Base-by-base conservation (phyloP, 352 stramenopile genomes). In the Phytophthora niederhauseri region DNA sequence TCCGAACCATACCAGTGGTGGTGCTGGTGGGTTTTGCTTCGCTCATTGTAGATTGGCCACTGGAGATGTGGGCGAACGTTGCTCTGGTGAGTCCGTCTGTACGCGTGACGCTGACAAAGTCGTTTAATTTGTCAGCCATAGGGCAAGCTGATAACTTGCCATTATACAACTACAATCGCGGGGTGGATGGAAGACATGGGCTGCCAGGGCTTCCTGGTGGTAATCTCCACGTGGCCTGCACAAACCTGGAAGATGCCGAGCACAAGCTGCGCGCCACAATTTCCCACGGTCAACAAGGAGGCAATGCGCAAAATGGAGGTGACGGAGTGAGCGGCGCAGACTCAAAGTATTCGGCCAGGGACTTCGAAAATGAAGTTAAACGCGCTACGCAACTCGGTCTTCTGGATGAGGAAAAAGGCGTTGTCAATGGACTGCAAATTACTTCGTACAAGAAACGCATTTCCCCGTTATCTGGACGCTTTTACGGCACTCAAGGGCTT, bases 31-130 rank as follows among this genome's bases (percentile, higher is more conserved):
- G 45, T 14, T 51, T 51, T 14, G 45, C 17, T 1, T 26, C 6
- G 8, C n/a, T 51, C 2, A 28, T n/a, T 15, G 22, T 75, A 9
- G 68, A 75, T 28, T 45, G 28, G 12, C 6, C 56, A 36, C 1
- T 65, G 2, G 14, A 31, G 4, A 36, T 68, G 57, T 75, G 68
- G 68, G 30, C 17, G 3, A 69, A 72, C 26, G 31, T 76, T 28
- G 30, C 46, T 34, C 48, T 76, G 2, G 30, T 66, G 11, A 66
- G 68, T 19, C 58, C 52, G 0, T 49, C 28, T 3, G 50, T 76
- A 17, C 8, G 31, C 26, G 64, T 72, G 28, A 56, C 26, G 9
- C 12, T 7, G 38, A 8, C 24, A 31, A 34, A n/a, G 9, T 12
- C 48, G 22, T 62, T 75, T 34, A 12, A 67, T 38, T 51, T 70